These are phyloP conservation scores for Camellia lanceoleosa DNA, from an alignment of 148 eudicot genomes.

Conservation along the genomic window DNA sequence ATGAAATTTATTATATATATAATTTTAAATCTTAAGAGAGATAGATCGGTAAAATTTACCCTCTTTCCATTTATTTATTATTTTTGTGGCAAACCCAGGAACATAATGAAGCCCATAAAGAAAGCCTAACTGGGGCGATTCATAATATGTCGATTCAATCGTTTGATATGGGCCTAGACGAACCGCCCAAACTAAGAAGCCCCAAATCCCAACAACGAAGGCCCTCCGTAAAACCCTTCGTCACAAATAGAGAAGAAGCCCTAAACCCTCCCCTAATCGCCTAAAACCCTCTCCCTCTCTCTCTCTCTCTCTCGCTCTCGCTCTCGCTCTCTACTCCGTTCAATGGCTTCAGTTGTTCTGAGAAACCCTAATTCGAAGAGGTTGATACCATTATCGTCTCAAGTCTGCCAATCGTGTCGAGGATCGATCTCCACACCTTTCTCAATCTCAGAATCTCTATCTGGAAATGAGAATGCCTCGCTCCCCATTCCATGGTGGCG, in stretches of 20 bases:
- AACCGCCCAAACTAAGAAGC: neutral
- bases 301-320: neutral
- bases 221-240: neutral
- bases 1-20: no score
- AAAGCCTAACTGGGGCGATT: neutral
- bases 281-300: constrained; percentile 20
- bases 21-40: no score
- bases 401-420: constrained; percentile 44
- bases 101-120: neutral
- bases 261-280: neutral
- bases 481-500: constrained; percentile 41
- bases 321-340: neutral
- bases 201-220: neutral
- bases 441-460: constrained; percentile 33
- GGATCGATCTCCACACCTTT: constrained; percentile 31
- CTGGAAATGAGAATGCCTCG: constrained; percentile 29
- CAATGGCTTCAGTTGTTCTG: constrained; percentile 63
- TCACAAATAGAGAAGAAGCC: neutral
- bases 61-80: no score
- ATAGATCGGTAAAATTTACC: no score
- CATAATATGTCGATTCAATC: neutral
- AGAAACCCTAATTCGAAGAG: constrained; percentile 61
- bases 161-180: neutral
- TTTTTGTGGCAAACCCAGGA: neutral
- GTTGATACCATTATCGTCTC: constrained; percentile 40